Conservation (phyloP, 371 early-diverging fungal species). For the Choanephora cucurbitarum region DNA sequence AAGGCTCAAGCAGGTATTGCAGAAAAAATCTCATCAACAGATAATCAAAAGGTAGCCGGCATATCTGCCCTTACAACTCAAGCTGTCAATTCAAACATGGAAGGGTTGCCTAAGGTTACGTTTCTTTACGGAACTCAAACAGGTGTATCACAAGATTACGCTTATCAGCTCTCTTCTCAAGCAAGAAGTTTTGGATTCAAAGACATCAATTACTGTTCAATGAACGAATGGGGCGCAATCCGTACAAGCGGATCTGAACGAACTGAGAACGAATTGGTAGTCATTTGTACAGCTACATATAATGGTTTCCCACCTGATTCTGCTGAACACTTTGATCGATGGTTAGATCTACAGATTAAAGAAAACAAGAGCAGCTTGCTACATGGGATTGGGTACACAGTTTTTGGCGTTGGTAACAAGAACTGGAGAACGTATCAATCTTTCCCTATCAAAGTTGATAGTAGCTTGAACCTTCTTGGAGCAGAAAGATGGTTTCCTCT, state of each 20-base stretch:
- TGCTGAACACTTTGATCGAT: conserved; percentile 53
- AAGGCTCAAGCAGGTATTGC: conserved; percentile 4
- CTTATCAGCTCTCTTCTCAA: conserved; percentile 38
- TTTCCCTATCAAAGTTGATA: conserved; percentile 50
- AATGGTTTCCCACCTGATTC: conserved; percentile 60
- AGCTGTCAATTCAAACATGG: too few relatives aligned
- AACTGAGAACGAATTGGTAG: conserved; percentile 35
- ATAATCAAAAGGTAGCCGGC: neutral
- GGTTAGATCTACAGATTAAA: conserved; percentile 28
- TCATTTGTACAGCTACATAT: conserved; percentile 51
- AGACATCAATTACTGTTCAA: conserved; percentile 25
- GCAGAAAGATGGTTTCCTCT: conserved; percentile 42
- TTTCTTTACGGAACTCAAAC: conserved; percentile 58
- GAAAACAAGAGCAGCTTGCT: conserved; percentile 12
- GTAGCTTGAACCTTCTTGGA: conserved; percentile 40
- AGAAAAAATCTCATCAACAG: neutral
- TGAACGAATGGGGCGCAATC: conserved; percentile 50
- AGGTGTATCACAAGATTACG: conserved; percentile 56
- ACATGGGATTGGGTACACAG: conserved; percentile 40
- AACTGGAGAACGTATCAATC: conserved; percentile 61
- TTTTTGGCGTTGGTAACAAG: conserved; percentile 57
- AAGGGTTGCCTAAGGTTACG: conserved; percentile 36
- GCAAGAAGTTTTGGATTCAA: conserved; percentile 50
- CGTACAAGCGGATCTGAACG: conserved; percentile 15
- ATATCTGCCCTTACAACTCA: too few relatives aligned